Evolutionary conservation across 2,329 filamentous ascomycete genomes (phyloP), one percentile per base, ranked within the genome.

Genomic region (Westerdykella ornata): DNA sequence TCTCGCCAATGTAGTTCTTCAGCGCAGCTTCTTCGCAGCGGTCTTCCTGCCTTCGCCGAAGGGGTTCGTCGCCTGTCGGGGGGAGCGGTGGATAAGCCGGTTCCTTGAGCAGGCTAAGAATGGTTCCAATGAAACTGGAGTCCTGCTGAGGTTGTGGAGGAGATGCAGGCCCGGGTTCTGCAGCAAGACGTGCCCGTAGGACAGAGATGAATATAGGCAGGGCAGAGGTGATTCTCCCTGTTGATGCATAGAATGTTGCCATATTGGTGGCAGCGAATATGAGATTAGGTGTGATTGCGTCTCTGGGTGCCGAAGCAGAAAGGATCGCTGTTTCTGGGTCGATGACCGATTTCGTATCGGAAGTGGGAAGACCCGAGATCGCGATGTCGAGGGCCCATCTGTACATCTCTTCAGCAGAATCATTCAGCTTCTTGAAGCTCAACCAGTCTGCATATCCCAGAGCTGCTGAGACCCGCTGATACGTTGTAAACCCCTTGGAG

Each of bases 1-100:
- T 94, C 68, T 97, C 90, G 44, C 90, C 90, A 48, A 97, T 90
- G 65, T 95, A 92, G 17, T 88, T 76, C 73, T 88, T 88, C 12
- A 96, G 68, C 0, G 80, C 87, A 2, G 88, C 88, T 65, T 96
- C 89, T 51, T 92, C 84, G 65, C 89, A 96, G 29, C 77, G 75
- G 5, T 85, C 80, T 19, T 75, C 71, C 8, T 79, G 60, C 41
- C 77, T 78, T 35, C 86, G 82, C 42, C 74, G 67, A 0, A 89
- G 80, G 0, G 82, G 74, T 3, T 77, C 68, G 35, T 84, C 78
- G 40, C 89, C 89, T 37, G 85, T 81, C 0, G 78, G 71, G 0
- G 82, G 84, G 0, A 85, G 76, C 0, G 79, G 65, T 0, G 90
- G 88, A 59, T 88, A 94, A 31, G 68, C 63, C 1, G 73, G 67